phyloP scores from a whole-genome alignment of 139 green algal genomes.

The Zygnema cylindricum region DNA sequence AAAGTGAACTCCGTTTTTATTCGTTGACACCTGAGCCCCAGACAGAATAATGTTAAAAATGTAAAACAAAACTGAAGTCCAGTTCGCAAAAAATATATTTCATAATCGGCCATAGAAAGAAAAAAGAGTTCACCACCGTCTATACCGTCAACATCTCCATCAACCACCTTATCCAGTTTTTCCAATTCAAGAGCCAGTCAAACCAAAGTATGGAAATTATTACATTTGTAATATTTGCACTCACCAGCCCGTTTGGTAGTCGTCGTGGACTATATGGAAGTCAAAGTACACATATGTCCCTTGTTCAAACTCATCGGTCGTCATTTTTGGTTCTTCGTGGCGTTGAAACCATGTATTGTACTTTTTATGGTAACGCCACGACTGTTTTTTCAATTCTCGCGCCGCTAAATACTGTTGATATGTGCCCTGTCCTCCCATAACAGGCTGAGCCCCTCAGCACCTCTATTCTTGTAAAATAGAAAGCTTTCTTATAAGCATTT shows the following conservation, averaged over 20 bases:
- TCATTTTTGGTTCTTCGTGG: conserved; percentile 87
- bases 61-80: neutral
- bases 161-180: too few species aligned
- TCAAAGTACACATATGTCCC: conserved; percentile 72
- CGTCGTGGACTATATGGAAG: conserved; percentile 61
- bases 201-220: too few species aligned
- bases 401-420: conserved; percentile 94
- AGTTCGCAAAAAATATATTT: too few species aligned
- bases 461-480: too few species aligned
- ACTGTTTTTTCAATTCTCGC: conserved; percentile 89
- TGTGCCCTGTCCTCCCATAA: conserved; percentile 49
- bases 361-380: conserved; percentile 95
- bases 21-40: conserved; percentile 56
- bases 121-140: too few species aligned
- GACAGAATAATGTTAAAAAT: conserved; percentile 3
- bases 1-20: conserved; percentile 87
- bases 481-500: too few species aligned
- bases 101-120: too few species aligned
- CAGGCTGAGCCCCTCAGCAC: too few species aligned
- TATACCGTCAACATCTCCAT: too few species aligned
- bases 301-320: conserved; percentile 88
- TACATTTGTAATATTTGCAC: too few species aligned
- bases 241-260: conserved; percentile 61
- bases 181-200: too few species aligned
- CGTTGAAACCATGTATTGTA: conserved; percentile 90